Evolutionary conservation across 1,139 yeast genomes (phyloP), one percentile per base, ranked within the genome.

Genomic region (Pichia cactophila): DNA sequence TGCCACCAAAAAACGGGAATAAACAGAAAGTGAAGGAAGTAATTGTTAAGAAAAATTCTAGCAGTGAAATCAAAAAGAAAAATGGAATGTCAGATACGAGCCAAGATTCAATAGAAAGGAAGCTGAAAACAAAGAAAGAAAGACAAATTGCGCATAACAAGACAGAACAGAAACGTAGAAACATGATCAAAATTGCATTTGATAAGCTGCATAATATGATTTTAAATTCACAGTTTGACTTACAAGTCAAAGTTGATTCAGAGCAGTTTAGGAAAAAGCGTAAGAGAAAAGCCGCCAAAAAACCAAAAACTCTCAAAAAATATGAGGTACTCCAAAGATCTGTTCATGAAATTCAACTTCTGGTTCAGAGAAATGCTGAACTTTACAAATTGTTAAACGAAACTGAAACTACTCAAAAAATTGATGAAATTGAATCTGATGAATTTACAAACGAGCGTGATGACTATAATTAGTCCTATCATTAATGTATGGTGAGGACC

Each of bases 91-190:
- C 28, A 14, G 16, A 26, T 14, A 20, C 17, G 5, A 12, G n/a
- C 43, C 20, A 20, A 14, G 26, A 33, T 26, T n/a, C 14, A 42
- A 17, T 39, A 23, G 12, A 29, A n/a, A 20, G 37, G 33, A 31
- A 43, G 31, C 14, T 26, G 20, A 11, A 9, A 33, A 29, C 44
- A 29, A 38, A 31, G 42, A 35, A 82, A 58, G 88, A 86, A 61
- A 84, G 83, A 60, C 73, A 92, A 49, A 63, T 73, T 49, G 83
- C 84, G 60, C 96, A 87, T 63, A 80, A 86, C 8, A 72, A 78
- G 45, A 80, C 86, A 47, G 96, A 87, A 64, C 88, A 86, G 65
- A 78, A 79, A 59, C 74, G 96, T 50, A 73, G 96, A 43, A 82
- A 80, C 54, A 66, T 77, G 57, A 86, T 90, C 62, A 86, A 85